Conservation (phyloP, 2,329 filamentous ascomycete genomes). For the Incumbomyces lentus region DNA sequence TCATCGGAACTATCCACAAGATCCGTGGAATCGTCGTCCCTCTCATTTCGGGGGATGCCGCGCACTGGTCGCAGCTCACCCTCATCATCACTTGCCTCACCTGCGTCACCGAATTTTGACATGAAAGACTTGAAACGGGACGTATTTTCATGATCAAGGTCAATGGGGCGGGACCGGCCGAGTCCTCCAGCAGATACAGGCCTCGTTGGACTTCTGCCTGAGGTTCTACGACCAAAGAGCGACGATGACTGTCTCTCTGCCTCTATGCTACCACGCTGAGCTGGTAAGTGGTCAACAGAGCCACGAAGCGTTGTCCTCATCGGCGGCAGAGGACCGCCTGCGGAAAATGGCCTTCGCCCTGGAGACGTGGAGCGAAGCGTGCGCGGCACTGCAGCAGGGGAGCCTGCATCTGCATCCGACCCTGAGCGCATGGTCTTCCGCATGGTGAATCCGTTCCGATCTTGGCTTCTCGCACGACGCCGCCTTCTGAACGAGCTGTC, state of each 20-base stretch:
- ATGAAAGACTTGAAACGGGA: conserved; percentile 25
- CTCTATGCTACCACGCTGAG: conserved; percentile 15
- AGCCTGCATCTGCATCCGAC: conserved; percentile 27
- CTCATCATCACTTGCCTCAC: conserved; percentile 60
- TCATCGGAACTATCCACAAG: conserved; percentile 52
- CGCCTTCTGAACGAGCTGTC: conserved; percentile 67
- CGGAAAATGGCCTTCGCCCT: conserved; percentile 38
- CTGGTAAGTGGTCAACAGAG: conserved; percentile 32
- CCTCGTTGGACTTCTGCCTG: conserved; percentile 20
- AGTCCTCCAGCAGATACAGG: conserved; percentile 34
- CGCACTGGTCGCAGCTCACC: conserved; percentile 41
- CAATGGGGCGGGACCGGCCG: conserved; percentile 41
- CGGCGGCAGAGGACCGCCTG: conserved; percentile 31
- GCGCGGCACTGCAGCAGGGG: conserved; percentile 32
- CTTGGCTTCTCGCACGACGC: conserved; percentile 28
- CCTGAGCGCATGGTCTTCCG: conserved; percentile 60
- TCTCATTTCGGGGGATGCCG: conserved; percentile 48
- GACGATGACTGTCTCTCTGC: conserved; percentile 29
- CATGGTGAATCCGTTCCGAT: conserved; percentile 47
- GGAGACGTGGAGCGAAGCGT: conserved; percentile 62
- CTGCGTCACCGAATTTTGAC: conserved; percentile 60
- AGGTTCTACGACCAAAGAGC: conserved; percentile 28
- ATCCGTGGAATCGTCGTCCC: conserved; percentile 54
- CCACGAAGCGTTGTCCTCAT: conserved; percentile 41
- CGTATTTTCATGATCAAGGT: conserved; percentile 53